phyloP scores from a whole-genome alignment of 139 green algal species.

The Chlorella ohadii region DNA sequence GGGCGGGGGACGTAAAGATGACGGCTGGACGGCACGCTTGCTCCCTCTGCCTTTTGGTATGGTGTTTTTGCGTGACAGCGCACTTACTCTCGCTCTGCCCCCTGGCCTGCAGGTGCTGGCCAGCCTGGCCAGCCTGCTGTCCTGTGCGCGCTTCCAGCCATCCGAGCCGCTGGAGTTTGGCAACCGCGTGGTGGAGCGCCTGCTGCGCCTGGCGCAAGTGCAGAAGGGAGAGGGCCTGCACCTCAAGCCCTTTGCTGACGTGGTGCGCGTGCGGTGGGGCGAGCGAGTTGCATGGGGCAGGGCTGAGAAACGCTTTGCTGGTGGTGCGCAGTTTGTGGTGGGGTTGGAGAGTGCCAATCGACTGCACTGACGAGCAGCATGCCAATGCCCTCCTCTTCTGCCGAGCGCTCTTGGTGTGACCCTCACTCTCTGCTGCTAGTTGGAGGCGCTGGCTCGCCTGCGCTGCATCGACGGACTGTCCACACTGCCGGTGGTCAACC shows the following conservation, averaged over 20 bases:
- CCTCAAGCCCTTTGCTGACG: background rate
- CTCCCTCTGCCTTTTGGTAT: too few species aligned
- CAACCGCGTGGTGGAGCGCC: background rate
- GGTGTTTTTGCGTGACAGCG: too few species aligned
- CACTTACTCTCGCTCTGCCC: background rate
- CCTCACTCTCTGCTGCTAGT: background rate
- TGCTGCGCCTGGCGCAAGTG: background rate
- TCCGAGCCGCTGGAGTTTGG: background rate
- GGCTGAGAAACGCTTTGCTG: too few species aligned
- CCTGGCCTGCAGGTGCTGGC: background rate
- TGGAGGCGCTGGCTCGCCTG: constrained; percentile 10
- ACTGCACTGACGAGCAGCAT: background rate
- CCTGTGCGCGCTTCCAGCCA: background rate
- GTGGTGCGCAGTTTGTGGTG: too few species aligned
- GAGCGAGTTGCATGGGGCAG: too few species aligned
- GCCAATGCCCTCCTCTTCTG: background rate
- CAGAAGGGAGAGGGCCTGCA: background rate
- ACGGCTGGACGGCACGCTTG: too few species aligned
- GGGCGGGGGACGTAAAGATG: too few species aligned
- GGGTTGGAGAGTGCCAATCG: too few species aligned
- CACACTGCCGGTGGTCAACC: background rate
- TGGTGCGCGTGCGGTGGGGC: background rate
- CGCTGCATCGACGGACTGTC: background rate
- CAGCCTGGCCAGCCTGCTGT: background rate
- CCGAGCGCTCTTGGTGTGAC: too few species aligned